Evolutionary conservation across 108 stramenopile genomes (phyloP).

Genomic region (Chaetoceros tenuissimus): DNA sequence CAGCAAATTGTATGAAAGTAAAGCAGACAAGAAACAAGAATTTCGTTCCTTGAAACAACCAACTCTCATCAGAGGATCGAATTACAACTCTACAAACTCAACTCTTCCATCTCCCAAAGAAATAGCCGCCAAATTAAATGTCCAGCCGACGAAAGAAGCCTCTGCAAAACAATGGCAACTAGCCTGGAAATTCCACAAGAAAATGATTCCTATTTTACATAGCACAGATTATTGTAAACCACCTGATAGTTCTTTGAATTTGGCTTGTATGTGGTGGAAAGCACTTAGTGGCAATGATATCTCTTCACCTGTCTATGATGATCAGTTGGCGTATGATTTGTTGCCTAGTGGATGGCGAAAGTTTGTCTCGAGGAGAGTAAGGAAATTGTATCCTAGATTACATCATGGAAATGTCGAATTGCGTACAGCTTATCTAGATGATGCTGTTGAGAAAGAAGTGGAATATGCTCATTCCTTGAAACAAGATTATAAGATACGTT

Average conservation of each 20-base stretch:
- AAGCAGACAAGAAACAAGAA: too few species aligned
- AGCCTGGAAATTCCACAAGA: constrained; percentile 44
- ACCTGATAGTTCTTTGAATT: constrained; percentile 33
- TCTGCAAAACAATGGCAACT: constrained; percentile 35
- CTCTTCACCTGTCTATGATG: constrained; percentile 43
- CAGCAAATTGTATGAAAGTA: too few species aligned
- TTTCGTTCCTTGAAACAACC: too few species aligned
- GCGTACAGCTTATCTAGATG: constrained; percentile 63
- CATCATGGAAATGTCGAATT: constrained; percentile 72
- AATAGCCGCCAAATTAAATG: constrained; percentile 25
- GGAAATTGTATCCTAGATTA: constrained; percentile 44
- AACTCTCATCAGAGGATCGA: too few species aligned
- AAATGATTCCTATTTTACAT: constrained; percentile 39
- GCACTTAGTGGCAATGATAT: constrained; percentile 48
- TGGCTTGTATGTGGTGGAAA: constrained; percentile 73
- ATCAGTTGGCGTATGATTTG: constrained; percentile 51
- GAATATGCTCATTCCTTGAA: background rate
- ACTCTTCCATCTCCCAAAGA: background rate
- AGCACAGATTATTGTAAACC: constrained; percentile 32
- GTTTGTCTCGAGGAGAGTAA: constrained; percentile 23
- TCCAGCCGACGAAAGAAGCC: constrained; percentile 24
- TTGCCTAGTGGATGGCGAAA: constrained; percentile 43
- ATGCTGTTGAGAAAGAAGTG: constrained; percentile 29
- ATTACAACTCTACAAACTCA: background rate
- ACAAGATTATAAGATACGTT: constrained; percentile 23